A percentile compares a stretch with the other conserved stretches of the same genome.
These are phyloP conservation scores for Orobanche coerulescens DNA, from an alignment of 257 asterid genomes.

Conservation along the genomic window DNA sequence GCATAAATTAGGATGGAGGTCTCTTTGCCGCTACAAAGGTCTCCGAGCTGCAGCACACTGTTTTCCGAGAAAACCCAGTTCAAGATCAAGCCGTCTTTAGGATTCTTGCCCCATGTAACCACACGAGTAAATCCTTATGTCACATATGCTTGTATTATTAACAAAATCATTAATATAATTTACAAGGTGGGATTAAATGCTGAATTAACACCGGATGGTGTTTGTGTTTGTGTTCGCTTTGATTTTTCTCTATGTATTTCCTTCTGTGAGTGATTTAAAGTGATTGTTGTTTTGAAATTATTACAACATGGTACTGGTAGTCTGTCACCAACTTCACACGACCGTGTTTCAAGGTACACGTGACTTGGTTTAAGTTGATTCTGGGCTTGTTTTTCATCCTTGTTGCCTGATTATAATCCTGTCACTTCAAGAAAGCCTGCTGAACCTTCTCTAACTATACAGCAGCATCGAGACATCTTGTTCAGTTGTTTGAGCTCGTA, in stretches of 20 bases:
- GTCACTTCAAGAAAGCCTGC: background rate
- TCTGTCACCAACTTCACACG: background rate
- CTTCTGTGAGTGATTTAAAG: background rate
- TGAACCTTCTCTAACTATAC: background rate
- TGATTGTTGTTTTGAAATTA: background rate
- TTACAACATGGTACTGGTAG: background rate
- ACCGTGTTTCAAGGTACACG: background rate
- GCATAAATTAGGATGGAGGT: slow-evolving; percentile 43
- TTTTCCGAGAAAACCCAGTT: slow-evolving; percentile 22
- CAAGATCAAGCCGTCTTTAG: slow-evolving; percentile 56
- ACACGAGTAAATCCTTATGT: slow-evolving; percentile 38
- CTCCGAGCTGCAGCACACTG: slow-evolving; percentile 35
- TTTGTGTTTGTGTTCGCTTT: slow-evolving; percentile 1
- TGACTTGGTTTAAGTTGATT: slow-evolving; percentile 9
- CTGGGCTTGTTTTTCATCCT: too few relatives aligned
- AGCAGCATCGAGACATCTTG: too few relatives aligned
- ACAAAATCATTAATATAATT: too few relatives aligned
- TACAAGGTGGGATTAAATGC: too few relatives aligned
- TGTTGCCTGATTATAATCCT: background rate
- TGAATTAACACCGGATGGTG: background rate
- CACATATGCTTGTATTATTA: background rate
- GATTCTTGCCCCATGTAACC: slow-evolving; percentile 53
- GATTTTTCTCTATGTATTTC: background rate
- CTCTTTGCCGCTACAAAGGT: slow-evolving; percentile 50
- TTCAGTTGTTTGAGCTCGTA: background rate